phyloP scores from a whole-genome alignment of 2,329 filamentous ascomycete species.

The Pleomassaria siparia region DNA sequence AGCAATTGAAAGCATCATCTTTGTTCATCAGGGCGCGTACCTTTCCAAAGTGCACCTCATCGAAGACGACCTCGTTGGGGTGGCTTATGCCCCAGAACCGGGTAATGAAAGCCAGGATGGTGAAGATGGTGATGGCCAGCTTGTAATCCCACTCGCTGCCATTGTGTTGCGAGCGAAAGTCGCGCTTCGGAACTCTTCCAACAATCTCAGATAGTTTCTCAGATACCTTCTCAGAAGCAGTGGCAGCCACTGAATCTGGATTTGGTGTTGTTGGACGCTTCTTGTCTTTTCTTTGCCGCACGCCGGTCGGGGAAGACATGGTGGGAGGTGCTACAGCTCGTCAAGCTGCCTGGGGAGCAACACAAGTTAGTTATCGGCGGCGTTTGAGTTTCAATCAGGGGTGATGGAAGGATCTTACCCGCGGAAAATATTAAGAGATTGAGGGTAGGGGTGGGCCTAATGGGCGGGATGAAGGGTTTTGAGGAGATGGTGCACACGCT shows the following conservation, averaged over 20 bases:
- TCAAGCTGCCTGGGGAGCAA: conserved; percentile 28
- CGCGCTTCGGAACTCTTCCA: conserved; percentile 35
- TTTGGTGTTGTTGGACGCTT: conserved; percentile 42
- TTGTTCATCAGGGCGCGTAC: conserved; percentile 52
- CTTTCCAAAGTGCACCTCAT: conserved; percentile 99
- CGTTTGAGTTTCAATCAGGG: background rate
- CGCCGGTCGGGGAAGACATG: conserved; percentile 43
- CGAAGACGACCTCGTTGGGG: conserved; percentile 95
- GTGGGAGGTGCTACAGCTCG: conserved; percentile 21
- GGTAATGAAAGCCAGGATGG: conserved; percentile 80
- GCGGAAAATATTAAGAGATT: background rate
- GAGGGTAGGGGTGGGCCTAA: background rate
- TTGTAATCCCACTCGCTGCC: conserved; percentile 81
- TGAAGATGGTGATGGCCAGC: conserved; percentile 75
- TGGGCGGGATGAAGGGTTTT: background rate
- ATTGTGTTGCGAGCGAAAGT: conserved; percentile 35
- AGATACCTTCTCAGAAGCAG: conserved; percentile 15
- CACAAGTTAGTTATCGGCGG: background rate
- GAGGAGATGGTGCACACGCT: background rate
- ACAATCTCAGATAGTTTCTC: conserved; percentile 32
- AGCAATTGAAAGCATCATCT: background rate
- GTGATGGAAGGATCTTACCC: background rate
- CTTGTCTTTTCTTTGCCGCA: conserved; percentile 44
- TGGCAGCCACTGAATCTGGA: no score
- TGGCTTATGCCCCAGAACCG: conserved; percentile 96